Conservation (phyloP, 1,139 yeast genomes). For the Saccharomycopsis hybrid region DNA sequence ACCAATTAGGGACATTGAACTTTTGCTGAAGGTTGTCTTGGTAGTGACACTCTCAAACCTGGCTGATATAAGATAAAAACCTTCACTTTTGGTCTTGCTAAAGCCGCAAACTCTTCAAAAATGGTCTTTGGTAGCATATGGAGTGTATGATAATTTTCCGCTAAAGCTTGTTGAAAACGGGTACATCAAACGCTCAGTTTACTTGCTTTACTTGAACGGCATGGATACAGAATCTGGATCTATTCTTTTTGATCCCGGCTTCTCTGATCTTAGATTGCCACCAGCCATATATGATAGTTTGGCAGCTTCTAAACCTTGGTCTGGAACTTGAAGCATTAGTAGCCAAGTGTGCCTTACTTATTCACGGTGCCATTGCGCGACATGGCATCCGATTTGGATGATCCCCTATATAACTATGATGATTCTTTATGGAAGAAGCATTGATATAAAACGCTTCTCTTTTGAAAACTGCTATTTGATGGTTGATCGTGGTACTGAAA, state of each 20-base stretch:
- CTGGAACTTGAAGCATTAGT: neutral
- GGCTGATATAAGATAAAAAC: conserved; percentile 37
- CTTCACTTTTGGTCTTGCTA: conserved; percentile 56
- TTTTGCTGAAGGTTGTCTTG: conserved; percentile 60
- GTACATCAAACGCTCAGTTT: conserved; percentile 41
- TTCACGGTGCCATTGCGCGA: neutral
- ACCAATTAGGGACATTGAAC: conserved; percentile 61
- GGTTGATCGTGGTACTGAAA: neutral
- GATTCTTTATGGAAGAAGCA: neutral
- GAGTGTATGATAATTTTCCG: conserved; percentile 51
- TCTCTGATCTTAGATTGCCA: conserved; percentile 34
- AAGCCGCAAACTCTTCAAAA: conserved; percentile 41
- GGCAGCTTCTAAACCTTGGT: neutral
- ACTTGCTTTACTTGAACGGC: conserved; percentile 45
- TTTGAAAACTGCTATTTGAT: conserved; percentile 2
- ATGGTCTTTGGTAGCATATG: conserved; percentile 48
- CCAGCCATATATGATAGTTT: neutral
- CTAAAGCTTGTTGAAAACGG: conserved; percentile 46
- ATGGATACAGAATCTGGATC: conserved; percentile 36
- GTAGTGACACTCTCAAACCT: conserved; percentile 44
- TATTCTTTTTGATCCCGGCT: conserved; percentile 55
- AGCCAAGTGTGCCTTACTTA: neutral
- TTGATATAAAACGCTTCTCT: neutral
- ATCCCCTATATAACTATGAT: neutral
- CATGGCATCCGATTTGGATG: conserved; percentile 11